Conservation (phyloP, 2,329 filamentous ascomycete species). For the Paracamarosporium sp. region DNA sequence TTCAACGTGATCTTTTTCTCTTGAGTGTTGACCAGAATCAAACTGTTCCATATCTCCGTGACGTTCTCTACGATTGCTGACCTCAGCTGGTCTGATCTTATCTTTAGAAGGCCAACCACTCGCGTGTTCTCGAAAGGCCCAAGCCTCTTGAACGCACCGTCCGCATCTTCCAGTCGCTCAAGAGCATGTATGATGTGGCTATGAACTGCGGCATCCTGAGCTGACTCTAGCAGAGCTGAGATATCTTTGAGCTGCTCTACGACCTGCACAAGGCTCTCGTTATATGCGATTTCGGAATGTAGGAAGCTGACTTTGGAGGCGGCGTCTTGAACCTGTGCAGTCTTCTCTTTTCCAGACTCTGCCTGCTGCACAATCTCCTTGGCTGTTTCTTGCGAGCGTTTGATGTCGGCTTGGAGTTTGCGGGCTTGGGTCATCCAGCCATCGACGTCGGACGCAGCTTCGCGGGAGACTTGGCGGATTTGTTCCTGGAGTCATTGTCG, state of each 20-base stretch:
- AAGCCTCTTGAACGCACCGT: conserved; percentile 65
- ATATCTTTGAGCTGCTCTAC: conserved; percentile 60
- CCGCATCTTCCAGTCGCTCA: conserved; percentile 55
- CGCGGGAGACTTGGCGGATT: conserved; percentile 77
- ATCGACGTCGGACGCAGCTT: conserved; percentile 79
- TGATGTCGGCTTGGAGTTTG: conserved; percentile 83
- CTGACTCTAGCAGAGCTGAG: conserved; percentile 56
- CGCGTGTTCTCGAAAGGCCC: conserved; percentile 68
- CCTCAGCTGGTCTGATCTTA: conserved; percentile 71
- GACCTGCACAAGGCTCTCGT: conserved; percentile 58
- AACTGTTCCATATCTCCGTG: conserved; percentile 71
- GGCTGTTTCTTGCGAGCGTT: conserved; percentile 78
- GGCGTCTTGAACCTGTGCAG: conserved; percentile 69
- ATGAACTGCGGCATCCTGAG: conserved; percentile 53
- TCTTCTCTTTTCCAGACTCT: conserved; percentile 69
- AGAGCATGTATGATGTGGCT: conserved; percentile 57
- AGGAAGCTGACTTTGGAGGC: conserved; percentile 62
- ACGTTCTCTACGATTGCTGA: conserved; percentile 71
- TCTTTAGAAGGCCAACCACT: conserved; percentile 69
- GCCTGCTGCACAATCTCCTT: conserved; percentile 81
- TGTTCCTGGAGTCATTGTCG: conserved; percentile 57
- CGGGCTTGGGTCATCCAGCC: conserved; percentile 87
- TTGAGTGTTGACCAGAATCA: conserved; percentile 69
- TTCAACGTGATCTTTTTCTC: conserved; percentile 64
- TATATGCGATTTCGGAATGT: conserved; percentile 66